Evolutionary conservation across 768 basidiomycete genomes (phyloP), one percentile per base, ranked within the genome.

Genomic region (Rhodocollybia butyracea): DNA sequence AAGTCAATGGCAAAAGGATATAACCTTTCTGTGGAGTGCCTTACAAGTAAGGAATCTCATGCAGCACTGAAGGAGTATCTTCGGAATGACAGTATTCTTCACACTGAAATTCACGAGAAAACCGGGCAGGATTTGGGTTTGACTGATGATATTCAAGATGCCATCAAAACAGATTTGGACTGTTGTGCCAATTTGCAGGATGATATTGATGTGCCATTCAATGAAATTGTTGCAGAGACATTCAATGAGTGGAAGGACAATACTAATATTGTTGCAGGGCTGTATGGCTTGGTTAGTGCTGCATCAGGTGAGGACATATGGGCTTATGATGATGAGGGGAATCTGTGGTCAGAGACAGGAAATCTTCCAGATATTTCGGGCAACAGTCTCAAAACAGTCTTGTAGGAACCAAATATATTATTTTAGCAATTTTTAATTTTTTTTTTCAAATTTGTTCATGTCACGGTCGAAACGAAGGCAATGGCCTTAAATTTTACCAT

Each of bases 61-160:
- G 39, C 11, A 3, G 62, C 63, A 3, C 57, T 64, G 10, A 45
- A 57, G 6, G 24, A 42, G 2, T 64, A 64, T 47, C 57, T 66
- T 21, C 26, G 42, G 5, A 19, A 29, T 3, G 60, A 64, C 47
- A 13, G 12, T 0, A 51, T 38, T 2, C 60, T 66, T 6, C 46
- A 47, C 3, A 42, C 61, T 8, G 60, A 66, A 51, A 66, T 64
- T 26, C 27, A 58, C 11, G 29, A 19, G 13, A 10, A 26, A 36
- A 34, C 29, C 36, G 48, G 48, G 31, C 11, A 34, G 17, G 48
- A 34, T 31, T 51, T 34, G 12, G 48, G 48, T 7, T 5, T 51
- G 7, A 13, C 29, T 32, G 48, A 51, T n/a, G n/a, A n/a, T n/a
- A n/a, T n/a, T n/a, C n/a, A n/a, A 7, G 48, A 38, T 51, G 6